Evolutionary conservation across 768 basidiomycete species (phyloP).

Genomic region (Boletus vinaceobasis): DNA sequence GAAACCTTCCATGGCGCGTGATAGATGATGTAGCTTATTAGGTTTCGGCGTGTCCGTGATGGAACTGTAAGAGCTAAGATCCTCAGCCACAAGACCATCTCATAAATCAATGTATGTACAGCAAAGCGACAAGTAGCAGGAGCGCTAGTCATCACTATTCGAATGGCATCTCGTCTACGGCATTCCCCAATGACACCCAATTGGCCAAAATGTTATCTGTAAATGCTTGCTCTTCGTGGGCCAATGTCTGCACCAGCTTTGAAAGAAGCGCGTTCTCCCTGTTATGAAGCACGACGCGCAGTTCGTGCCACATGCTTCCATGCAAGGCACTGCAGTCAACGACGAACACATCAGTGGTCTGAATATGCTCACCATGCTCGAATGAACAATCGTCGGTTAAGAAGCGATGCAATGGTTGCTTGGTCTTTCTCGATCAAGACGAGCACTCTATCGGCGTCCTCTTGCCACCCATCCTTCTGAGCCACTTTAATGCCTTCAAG

Average conservation of each 20-base stretch:
- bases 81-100: conserved; percentile 2
- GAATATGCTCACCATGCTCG: conserved; percentile 64
- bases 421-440: conserved; percentile 82
- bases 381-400: conserved; percentile 82
- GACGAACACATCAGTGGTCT: not conserved
- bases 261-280: conserved; percentile 82
- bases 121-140: not conserved
- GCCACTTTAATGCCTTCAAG: conserved; percentile 68
- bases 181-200: conserved; percentile 72
- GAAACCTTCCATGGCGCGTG: conserved; percentile 62
- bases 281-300: conserved; percentile 90
- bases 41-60: not conserved
- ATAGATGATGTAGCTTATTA: not conserved
- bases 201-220: conserved; percentile 58
- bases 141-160: conserved; percentile 46
- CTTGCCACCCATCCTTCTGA: conserved; percentile 81
- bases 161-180: conserved; percentile 79
- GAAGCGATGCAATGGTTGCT: conserved; percentile 66
- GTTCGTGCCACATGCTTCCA: conserved; percentile 88
- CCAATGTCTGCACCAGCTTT: conserved; percentile 67
- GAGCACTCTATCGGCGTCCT: conserved; percentile 75
- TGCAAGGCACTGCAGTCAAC: conserved; percentile 4
- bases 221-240: conserved; percentile 70
- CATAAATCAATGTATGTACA: conserved; percentile 15
- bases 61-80: not conserved